A percentile compares a stretch with the other conserved stretches of the same genome.
Conservation (phyloP, 192 early-diverging fungal genomes). For the Coemansia sp. region DNA sequence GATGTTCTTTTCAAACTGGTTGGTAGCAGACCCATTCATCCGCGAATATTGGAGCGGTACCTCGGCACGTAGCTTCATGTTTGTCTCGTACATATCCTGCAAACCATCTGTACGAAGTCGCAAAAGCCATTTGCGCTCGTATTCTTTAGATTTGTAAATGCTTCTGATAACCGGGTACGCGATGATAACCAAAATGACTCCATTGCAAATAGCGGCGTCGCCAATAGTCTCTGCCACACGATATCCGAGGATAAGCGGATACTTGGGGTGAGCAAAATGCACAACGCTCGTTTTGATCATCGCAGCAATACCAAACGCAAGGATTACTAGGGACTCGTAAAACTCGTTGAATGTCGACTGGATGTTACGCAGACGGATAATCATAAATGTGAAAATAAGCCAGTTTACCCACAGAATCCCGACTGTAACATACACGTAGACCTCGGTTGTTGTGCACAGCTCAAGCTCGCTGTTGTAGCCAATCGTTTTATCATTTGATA, state of each 20-base stretch:
- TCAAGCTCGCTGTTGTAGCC: slow-evolving; percentile 10
- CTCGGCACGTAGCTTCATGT: slow-evolving; percentile 18
- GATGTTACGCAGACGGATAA: slow-evolving; percentile 21
- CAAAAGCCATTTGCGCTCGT: slow-evolving; percentile 27
- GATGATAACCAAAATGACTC: slow-evolving; percentile 17
- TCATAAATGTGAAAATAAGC: slow-evolving; percentile 10
- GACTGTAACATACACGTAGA: slow-evolving; percentile 10
- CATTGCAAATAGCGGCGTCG: slow-evolving; percentile 13
- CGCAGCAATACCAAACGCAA: slow-evolving; percentile 13
- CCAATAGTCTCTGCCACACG: slow-evolving; percentile 17
- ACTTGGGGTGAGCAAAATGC: slow-evolving; percentile 10
- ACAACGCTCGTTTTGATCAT: slow-evolving; percentile 21
- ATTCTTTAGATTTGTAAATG: slow-evolving; percentile 10
- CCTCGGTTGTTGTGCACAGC: slow-evolving; percentile 15
- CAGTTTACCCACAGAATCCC: slow-evolving; percentile 24
- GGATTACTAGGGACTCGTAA: slow-evolving; percentile 16
- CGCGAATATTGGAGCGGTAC: slow-evolving; percentile 10
- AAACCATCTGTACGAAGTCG: slow-evolving; percentile 13
- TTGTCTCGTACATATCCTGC: slow-evolving; percentile 13
- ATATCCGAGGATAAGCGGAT: background rate
- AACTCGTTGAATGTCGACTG: slow-evolving; percentile 30
- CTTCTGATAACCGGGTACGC: slow-evolving; percentile 15
- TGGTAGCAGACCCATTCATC: slow-evolving; percentile 4
- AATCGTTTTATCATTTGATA: background rate
- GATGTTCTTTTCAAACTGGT: slow-evolving; percentile 1